Evolutionary conservation across 441 rosid genomes (phyloP), one percentile per base, ranked within the genome.

Genomic region (Gossypium laxum): DNA sequence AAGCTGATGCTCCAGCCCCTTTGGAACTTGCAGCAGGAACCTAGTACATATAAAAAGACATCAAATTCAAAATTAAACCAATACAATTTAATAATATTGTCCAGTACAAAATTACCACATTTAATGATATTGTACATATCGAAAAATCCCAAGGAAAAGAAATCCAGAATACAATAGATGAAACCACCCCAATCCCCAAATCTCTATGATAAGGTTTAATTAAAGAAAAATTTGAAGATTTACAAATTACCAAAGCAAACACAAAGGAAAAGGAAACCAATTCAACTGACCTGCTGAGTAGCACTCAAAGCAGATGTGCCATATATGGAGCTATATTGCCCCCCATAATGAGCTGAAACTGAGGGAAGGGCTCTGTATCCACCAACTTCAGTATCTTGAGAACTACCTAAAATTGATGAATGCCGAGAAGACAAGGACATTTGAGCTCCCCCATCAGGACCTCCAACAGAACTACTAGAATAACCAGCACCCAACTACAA

Each of bases 381-480:
- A 71, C 85, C 85, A 67, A 78, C 77, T 55, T 90, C 96, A 14
- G 78, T 82, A 69, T 90, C 97, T 72, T 86, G 95, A 59, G 89
- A 66, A 69, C 75, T 81, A 71, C 85, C 86, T 18, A 86, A 58
- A 17, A 88, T 73, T 34, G 94, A 81, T 0, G 87, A 80, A 80
- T 88, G 92, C 61, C 89, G 88, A 77, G 91, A 77, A 52, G 85
- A 76, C 78, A 88, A 71, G 8, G 92, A 81, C 69, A 78, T 83
- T 50, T 89, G 97, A 76, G 98, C 81, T 11, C 83, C 83, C 26
- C 84, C 90, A 75, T 87, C 98, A 7, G 76, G 72, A 4, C 90
- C 91, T 6, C 86, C 88, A 43, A 82, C 90, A 52, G 96, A 82
- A 74, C 86, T 83, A 47, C 88, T 95, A 26, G 92, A 77, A 82